Evolutionary conservation across 177 flowering plant genomes (phyloP).

Genomic region (Telopea speciosissima): DNA sequence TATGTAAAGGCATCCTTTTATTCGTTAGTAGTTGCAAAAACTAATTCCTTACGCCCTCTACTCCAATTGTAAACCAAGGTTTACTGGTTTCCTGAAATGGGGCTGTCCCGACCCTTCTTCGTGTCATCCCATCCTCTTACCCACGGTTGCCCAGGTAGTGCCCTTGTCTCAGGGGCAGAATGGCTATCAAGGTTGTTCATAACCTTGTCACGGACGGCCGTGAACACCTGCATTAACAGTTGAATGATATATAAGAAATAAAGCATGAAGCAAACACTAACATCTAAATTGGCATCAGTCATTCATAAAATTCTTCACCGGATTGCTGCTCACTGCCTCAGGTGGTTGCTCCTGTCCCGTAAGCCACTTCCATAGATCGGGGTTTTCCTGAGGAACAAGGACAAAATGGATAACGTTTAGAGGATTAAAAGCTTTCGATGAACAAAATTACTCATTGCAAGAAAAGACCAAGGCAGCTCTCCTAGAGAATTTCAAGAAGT

Average conservation of each 20-base stretch:
- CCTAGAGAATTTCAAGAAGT: not conserved
- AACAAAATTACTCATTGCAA: not conserved
- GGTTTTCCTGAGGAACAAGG: constrained; percentile 66
- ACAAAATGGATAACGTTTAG: not conserved
- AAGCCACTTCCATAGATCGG: constrained; percentile 94
- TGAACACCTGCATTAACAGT: constrained; percentile 44
- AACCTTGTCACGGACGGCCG: constrained; percentile 53
- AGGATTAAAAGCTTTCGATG: not conserved
- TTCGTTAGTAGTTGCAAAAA: not conserved
- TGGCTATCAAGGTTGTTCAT: constrained; percentile 57
- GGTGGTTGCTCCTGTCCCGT: constrained; percentile 85
- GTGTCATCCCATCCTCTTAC: constrained; percentile 95
- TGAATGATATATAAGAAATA: not conserved
- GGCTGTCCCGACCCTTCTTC: constrained; percentile 68
- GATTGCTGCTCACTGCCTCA: constrained; percentile 55
- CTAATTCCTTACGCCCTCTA: not conserved
- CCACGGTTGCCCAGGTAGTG: constrained; percentile 85
- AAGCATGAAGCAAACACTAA: not conserved
- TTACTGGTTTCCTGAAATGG: constrained; percentile 78
- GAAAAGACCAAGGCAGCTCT: not conserved
- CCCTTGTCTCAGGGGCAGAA: constrained; percentile 86
- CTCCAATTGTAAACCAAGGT: not conserved
- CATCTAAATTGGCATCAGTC: not conserved
- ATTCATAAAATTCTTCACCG: constrained; percentile 35
- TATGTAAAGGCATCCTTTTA: not conserved